Evolutionary conservation across 371 early-diverging fungal genomes (phyloP), one percentile per base, ranked within the genome.

Genomic region (Actinomortierella ambigua): DNA sequence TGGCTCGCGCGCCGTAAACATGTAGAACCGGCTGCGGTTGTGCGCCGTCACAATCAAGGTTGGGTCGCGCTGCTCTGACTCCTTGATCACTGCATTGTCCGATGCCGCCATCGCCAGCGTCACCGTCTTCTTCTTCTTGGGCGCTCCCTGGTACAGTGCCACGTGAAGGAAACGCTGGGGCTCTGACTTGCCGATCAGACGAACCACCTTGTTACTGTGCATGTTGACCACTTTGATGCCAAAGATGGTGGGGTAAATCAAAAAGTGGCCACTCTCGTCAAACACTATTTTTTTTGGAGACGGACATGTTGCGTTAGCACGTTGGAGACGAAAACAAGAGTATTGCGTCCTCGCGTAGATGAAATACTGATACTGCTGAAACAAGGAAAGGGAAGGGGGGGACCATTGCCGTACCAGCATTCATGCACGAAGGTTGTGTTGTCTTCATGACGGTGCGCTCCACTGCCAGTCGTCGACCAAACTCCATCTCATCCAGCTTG

Each of bases 201-300:
- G 80, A 9, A 85, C 88, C 3, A 96, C 94, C 66, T 88, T 89
- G 83, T 95, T 95, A 44, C 93, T 88, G 24, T 71, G 77, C 14
- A 95, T 82, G 71, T 95, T 93, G 51, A 97, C 87, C 9, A 95
- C 81, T 80, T 97, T 97, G 60, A 98, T 93, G n/a, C 99, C 98
- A 40, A 97, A 79, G 43, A 96, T 76, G 17, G 95, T 93, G 8
- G 96, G 88, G 68, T 94, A 95, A 49, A 98, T 86, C 59, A 98
- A 69, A 69, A 94, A 95, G 62, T 90, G 81, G 18, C 94, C 89
- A 44, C 94, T 90, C 42, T 95, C 92, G 78, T 98, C 98, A 80
- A 98, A 98, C 0, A 95, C 92, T 88, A 75, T 11, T 13, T 2
- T 8, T n/a, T 17, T n/a, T n/a, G n/a, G n/a, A n/a, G n/a, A n/a